Conservation (phyloP, 768 basidiomycete genomes). For the Rubroboletus satanas region DNA sequence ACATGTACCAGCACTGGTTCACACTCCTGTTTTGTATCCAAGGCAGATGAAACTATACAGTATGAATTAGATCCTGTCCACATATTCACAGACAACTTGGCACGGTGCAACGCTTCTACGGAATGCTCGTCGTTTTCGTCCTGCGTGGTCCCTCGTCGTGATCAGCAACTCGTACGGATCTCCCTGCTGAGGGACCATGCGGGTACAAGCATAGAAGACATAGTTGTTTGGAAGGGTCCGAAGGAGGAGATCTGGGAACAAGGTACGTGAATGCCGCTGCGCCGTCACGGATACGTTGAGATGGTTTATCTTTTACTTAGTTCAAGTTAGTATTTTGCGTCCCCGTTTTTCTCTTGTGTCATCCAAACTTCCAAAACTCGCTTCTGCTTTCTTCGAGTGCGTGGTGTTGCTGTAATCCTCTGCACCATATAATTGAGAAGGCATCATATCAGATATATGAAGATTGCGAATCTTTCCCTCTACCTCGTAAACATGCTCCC, state of each 20-base stretch:
- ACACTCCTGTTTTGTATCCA: conserved; percentile 45
- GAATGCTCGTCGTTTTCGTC: conserved; percentile 38
- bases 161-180: conserved; percentile 55
- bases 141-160: conserved; percentile 53
- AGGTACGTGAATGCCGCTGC: conserved; percentile 39
- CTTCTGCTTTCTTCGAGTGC: conserved; percentile 50
- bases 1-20: conserved; percentile 4
- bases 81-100: conserved; percentile 36
- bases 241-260: conserved; percentile 59
- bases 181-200: conserved; percentile 30
- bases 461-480: conserved; percentile 68
- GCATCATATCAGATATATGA: conserved; percentile 48
- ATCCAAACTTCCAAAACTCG: conserved; percentile 21
- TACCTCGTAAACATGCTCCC: conserved; percentile 83
- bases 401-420: conserved; percentile 23
- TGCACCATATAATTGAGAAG: not conserved
- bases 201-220: conserved; percentile 22
- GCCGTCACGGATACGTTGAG: not conserved
- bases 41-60: conserved; percentile 24
- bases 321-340: conserved; percentile 46
- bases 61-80: conserved; percentile 59
- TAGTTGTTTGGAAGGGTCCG: conserved; percentile 75
- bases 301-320: conserved; percentile 30
- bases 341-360: conserved; percentile 32
- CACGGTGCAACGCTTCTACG: conserved; percentile 39